Evolutionary conservation across 2,329 filamentous ascomycete species (phyloP), one percentile per base, ranked within the genome.

Genomic region (Cryphonectria carpinicola): DNA sequence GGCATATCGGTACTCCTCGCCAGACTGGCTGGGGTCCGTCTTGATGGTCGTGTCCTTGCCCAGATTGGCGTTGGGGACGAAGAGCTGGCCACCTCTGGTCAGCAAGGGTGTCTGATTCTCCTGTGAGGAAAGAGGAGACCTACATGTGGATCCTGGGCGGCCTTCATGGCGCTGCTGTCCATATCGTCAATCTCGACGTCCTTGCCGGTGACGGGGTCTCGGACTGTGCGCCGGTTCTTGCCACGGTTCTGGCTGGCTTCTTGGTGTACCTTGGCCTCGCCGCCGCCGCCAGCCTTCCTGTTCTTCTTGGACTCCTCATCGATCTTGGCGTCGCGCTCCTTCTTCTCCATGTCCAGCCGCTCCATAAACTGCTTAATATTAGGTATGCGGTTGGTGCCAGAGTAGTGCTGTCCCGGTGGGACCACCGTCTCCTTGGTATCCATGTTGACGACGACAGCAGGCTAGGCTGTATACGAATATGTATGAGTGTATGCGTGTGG

Each of bases 21-120:
- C 89, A 0, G 90, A 90, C 79, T 97, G 93, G 0, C 85, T 85
- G 0, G 91, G 80, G 1, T 93, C 88, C 0, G 93, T 93, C 77
- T 92, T 89, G 49, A 94, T 86, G 0, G 92, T 86, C 75, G 93
- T 92, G 3, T 88, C 84, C 78, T 92, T 95, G 73, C 90, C 88
- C 2, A 98, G 82, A 76, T 97, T 98, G 58, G 93, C 93, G 80
- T 98, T 98, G 25, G 95, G 95, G 0, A 98, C 89, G 1, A 92
- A 93, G 19, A 98, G 81, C 88, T 93, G 75, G 43, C 2, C 8
- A 5, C 35, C 5, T 28, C 6, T 11, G 35, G 60, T 69, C 1
- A 67, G 37, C 32, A 10, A 19, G 11, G 3, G 58, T 11, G 37
- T 11, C 17, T 61, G 22, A n/a, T 10, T 28, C 14, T 32, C n/a